A percentile compares a stretch with the other conserved stretches of the same genome.
Conservation (phyloP, 768 basidiomycete species). For the Lactarius psammicola region DNA sequence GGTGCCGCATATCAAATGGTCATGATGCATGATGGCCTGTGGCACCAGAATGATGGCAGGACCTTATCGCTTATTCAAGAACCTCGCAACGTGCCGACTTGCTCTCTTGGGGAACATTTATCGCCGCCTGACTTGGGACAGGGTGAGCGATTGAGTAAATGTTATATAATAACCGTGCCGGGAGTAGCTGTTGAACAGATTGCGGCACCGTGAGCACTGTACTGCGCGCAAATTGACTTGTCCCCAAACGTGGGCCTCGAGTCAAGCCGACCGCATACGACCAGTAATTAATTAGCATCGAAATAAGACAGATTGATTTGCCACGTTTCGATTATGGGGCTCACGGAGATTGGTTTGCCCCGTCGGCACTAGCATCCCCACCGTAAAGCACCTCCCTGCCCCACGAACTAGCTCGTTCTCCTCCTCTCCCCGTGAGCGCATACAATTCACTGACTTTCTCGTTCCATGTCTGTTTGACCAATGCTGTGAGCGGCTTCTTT, state of each 20-base stretch:
- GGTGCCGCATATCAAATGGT: not conserved
- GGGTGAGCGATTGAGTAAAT: not conserved
- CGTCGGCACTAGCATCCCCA: slow-evolving; percentile 16
- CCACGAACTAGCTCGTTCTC: slow-evolving; percentile 38
- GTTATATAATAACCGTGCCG: not conserved
- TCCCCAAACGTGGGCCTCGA: not conserved
- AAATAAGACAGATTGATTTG: not conserved
- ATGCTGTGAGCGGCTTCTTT: slow-evolving; percentile 16
- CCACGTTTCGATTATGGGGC: slow-evolving; percentile 1
- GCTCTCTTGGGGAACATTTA: not conserved
- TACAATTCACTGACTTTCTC: slow-evolving; percentile 23
- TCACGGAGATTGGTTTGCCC: slow-evolving; percentile 17
- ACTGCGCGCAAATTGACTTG: slow-evolving; percentile 1
- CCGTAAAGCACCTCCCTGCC: slow-evolving; percentile 48
- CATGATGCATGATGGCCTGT: not conserved
- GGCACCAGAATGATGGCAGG: not conserved
- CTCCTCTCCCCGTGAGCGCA: slow-evolving; percentile 17
- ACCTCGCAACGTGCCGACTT: not conserved
- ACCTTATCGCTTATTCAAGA: not conserved
- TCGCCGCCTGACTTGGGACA: not conserved
- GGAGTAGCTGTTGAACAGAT: not conserved
- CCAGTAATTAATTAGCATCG: slow-evolving; percentile 2
- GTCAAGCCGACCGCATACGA: not conserved
- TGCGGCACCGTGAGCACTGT: not conserved
- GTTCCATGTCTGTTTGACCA: slow-evolving; percentile 27